phyloP scores from a whole-genome alignment of 306 rosid genomes.

The Alnus rubra region DNA sequence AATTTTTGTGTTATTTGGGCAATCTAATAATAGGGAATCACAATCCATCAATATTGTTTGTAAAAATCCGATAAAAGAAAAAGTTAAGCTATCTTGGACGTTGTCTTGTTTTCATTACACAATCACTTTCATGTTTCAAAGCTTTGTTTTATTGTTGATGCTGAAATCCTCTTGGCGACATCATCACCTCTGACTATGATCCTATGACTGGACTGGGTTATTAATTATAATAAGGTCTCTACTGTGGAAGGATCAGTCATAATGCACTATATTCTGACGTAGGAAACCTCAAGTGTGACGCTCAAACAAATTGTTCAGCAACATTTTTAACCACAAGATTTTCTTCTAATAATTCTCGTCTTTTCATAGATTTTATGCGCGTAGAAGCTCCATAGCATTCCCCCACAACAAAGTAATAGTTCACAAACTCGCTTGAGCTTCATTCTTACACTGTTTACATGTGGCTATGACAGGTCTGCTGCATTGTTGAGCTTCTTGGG shows the following conservation, averaged over 20 bases:
- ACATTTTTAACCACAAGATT: neutral
- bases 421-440: neutral
- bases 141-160: neutral
- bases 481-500: slow-evolving; percentile 46
- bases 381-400: neutral
- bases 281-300: neutral
- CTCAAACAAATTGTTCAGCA: neutral
- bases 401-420: neutral
- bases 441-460: neutral
- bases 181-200: neutral
- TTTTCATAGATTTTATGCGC: neutral
- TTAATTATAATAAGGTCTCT: neutral
- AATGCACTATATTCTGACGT: neutral
- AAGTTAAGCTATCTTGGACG: neutral
- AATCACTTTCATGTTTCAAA: neutral
- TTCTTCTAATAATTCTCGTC: neutral
- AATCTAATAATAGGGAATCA: too few relatives aligned
- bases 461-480: slow-evolving; percentile 34
- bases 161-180: neutral
- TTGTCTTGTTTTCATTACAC: too few relatives aligned
- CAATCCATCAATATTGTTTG: too few relatives aligned
- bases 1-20: too few relatives aligned
- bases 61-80: too few relatives aligned
- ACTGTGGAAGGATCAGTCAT: neutral
- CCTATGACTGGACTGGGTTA: neutral